These are phyloP conservation scores for Lichtheimia ornata DNA, from an alignment of 371 early-diverging fungal genomes.

Conservation along the genomic window DNA sequence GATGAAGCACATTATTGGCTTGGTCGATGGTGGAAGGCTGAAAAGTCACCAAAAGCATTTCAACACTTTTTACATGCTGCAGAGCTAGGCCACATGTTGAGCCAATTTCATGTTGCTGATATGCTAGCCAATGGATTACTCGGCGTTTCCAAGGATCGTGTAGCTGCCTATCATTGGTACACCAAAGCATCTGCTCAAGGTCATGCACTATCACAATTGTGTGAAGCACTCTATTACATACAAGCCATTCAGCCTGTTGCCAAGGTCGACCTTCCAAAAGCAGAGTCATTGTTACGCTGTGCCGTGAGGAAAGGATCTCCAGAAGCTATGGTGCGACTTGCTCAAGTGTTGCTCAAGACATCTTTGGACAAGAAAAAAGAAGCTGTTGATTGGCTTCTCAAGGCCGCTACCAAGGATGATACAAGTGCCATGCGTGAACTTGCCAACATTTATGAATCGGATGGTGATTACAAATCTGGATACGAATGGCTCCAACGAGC, in stretches of 20 bases:
- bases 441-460: slow-evolving; percentile 3
- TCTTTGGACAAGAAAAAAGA: neutral
- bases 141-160: neutral
- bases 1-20: neutral
- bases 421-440: slow-evolving; percentile 15
- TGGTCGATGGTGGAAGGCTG: neutral
- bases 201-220: slow-evolving; percentile 38
- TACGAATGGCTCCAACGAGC: slow-evolving; percentile 16
- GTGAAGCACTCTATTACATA: slow-evolving; percentile 47
- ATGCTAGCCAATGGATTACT: slow-evolving; percentile 34
- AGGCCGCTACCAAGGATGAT: neutral
- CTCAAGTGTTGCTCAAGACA: slow-evolving; percentile 1
- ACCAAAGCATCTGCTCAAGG: slow-evolving; percentile 49
- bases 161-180: slow-evolving; percentile 42
- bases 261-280: slow-evolving; percentile 24
- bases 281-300: slow-evolving; percentile 33
- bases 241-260: slow-evolving; percentile 40
- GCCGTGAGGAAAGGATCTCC: slow-evolving; percentile 38
- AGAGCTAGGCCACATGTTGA: slow-evolving; percentile 23
- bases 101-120: slow-evolving; percentile 34
- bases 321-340: slow-evolving; percentile 39
- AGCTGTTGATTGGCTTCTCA: neutral
- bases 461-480: slow-evolving; percentile 9
- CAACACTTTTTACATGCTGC: slow-evolving; percentile 32
- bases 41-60: slow-evolving; percentile 19